These are phyloP conservation scores for Petunia axillaris DNA, from an alignment of 257 asterid species.

Conservation along the genomic window DNA sequence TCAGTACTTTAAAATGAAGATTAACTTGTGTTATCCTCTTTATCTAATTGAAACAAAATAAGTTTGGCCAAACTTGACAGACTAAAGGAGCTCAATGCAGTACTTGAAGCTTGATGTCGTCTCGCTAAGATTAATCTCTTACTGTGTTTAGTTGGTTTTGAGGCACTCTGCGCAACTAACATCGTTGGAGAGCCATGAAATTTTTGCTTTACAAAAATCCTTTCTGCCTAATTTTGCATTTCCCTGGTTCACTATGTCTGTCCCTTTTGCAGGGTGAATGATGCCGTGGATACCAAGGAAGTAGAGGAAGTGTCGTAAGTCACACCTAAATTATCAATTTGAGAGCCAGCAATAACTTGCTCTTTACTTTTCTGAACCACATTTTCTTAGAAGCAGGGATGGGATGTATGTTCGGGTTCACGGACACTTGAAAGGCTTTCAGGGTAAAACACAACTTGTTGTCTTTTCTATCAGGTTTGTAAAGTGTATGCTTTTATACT, in stretches of 20 bases:
- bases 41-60: not conserved
- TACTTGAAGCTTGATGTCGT: not conserved
- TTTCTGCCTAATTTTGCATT: conserved; percentile 9
- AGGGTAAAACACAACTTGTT: conserved; percentile 67
- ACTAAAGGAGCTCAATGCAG: not conserved
- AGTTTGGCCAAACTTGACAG: not conserved
- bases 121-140: not conserved
- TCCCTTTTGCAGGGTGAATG: conserved; percentile 69
- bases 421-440: conserved; percentile 66
- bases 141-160: not conserved
- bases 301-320: conserved; percentile 59
- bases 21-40: not conserved
- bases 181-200: not conserved
- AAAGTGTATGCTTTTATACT: not conserved
- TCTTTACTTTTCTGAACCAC: conserved; percentile 7
- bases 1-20: not conserved
- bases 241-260: not conserved
- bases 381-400: conserved; percentile 49
- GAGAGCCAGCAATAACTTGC: not conserved
- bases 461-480: conserved; percentile 78
- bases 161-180: not conserved
- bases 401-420: conserved; percentile 73
- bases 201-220: not conserved
- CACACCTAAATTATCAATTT: conserved; percentile 18
- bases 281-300: conserved; percentile 69